Evolutionary conservation across 768 basidiomycete genomes (phyloP).

Genomic region (Amanita inopinata): DNA sequence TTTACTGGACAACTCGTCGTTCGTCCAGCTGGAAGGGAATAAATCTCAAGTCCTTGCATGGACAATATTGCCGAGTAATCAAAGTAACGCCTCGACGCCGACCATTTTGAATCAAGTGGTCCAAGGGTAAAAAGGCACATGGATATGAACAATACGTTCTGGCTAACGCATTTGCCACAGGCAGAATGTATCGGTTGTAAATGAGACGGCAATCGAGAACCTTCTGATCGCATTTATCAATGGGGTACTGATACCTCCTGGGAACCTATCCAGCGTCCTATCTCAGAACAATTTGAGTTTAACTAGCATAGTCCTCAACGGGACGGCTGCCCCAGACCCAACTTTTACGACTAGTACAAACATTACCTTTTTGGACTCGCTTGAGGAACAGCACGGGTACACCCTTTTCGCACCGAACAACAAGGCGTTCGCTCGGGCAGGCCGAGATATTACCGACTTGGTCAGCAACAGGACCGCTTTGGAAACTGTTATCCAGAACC

Average conservation of each 20-base stretch:
- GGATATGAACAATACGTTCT: slow-evolving; percentile 3
- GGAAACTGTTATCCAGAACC: slow-evolving; percentile 41
- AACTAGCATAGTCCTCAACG: slow-evolving; percentile 23
- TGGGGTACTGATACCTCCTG: slow-evolving; percentile 45
- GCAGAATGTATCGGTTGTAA: slow-evolving; percentile 22
- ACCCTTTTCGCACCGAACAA: slow-evolving; percentile 63
- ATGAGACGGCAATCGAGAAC: slow-evolving; percentile 30
- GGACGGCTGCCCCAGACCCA: slow-evolving; percentile 15
- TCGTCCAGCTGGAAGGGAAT: slow-evolving; percentile 48
- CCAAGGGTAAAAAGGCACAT: neutral
- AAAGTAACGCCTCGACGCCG: neutral
- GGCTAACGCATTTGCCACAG: slow-evolving; percentile 7
- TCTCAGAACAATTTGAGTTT: slow-evolving; percentile 31
- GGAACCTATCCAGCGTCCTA: slow-evolving; percentile 32
- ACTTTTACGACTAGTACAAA: slow-evolving; percentile 26
- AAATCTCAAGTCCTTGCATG: slow-evolving; percentile 47
- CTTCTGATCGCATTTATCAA: slow-evolving; percentile 37
- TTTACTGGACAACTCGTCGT: slow-evolving; percentile 37
- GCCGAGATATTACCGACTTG: slow-evolving; percentile 20
- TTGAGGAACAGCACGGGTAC: slow-evolving; percentile 37
- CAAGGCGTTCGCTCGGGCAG: slow-evolving; percentile 31
- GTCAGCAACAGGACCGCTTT: slow-evolving; percentile 38
- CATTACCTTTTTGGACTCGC: slow-evolving; percentile 13
- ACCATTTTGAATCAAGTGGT: slow-evolving; percentile 41
- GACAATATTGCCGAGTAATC: slow-evolving; percentile 15